These are phyloP conservation scores for Vaccinium macrocarpon DNA, from an alignment of 148 eudicot species.

Conservation along the genomic window DNA sequence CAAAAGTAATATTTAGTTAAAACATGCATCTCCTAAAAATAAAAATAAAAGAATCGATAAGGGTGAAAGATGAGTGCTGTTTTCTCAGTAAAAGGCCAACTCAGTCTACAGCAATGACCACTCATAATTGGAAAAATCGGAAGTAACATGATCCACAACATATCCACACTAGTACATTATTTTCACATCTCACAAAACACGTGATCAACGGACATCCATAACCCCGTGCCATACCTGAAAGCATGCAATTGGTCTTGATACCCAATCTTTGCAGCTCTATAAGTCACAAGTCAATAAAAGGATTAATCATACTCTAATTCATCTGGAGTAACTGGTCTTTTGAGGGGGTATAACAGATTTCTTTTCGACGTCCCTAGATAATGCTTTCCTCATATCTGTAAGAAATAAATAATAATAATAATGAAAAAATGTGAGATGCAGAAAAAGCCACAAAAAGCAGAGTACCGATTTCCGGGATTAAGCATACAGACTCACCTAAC, in stretches of 20 bases:
- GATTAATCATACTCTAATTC: constrained; percentile 62
- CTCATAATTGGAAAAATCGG: not conserved
- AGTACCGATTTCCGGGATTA: not conserved
- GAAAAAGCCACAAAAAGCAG: not conserved
- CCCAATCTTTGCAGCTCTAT: not conserved
- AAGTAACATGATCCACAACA: not conserved
- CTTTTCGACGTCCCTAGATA: constrained; percentile 63
- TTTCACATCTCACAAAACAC: not conserved
- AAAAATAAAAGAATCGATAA: not conserved
- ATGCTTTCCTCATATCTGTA: constrained; percentile 72
- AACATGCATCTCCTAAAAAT: not conserved
- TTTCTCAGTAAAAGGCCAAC: not conserved
- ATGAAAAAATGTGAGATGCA: constrained; percentile 2
- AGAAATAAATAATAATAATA: not conserved
- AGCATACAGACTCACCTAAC: constrained; percentile 49
- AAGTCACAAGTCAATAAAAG: not conserved
- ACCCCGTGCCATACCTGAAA: not conserved
- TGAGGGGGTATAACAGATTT: constrained; percentile 62
- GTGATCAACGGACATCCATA: not conserved
- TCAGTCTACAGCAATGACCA: not conserved
- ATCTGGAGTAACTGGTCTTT: constrained; percentile 62
- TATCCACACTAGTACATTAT: not conserved
- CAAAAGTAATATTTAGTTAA: not conserved
- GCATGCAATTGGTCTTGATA: not conserved
- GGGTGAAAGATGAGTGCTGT: not conserved